phyloP scores from a whole-genome alignment of 345 rosid genomes.

The Garcia nutans region DNA sequence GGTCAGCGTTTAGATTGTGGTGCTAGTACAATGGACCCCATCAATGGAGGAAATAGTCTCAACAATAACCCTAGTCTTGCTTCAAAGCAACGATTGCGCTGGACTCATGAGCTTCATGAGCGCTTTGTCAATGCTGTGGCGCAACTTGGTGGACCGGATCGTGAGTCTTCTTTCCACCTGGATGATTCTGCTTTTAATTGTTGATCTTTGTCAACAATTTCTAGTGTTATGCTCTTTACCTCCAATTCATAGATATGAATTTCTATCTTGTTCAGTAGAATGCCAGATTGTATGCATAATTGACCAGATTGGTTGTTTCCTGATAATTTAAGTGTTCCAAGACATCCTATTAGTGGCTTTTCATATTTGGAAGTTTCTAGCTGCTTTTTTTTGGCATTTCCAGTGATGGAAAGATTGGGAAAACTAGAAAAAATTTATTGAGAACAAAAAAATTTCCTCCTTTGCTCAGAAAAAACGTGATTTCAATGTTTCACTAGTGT shows the following conservation, averaged over 20 bases:
- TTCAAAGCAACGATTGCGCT: slow-evolving; percentile 92
- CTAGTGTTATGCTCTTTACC: background rate
- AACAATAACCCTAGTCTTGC: slow-evolving; percentile 73
- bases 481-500: background rate
- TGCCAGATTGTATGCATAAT: background rate
- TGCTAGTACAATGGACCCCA: slow-evolving; percentile 64
- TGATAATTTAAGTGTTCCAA: background rate
- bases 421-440: background rate
- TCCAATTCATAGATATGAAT: background rate
- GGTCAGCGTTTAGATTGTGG: slow-evolving; percentile 52
- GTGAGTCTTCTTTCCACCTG: slow-evolving; percentile 49
- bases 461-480: background rate
- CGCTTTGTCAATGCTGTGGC: slow-evolving; percentile 99
- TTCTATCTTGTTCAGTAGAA: background rate
- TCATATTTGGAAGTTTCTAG: background rate
- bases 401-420: background rate
- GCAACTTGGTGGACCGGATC: slow-evolving; percentile 98
- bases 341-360: background rate
- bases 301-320: background rate
- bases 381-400: background rate
- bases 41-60: slow-evolving; percentile 57
- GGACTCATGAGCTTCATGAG: slow-evolving; percentile 99
- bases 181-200: background rate
- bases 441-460: background rate
- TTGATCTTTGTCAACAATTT: background rate